Evolutionary conservation across 2,329 filamentous ascomycete genomes (phyloP).

Genomic region (Cordyceps fumosorosea): DNA sequence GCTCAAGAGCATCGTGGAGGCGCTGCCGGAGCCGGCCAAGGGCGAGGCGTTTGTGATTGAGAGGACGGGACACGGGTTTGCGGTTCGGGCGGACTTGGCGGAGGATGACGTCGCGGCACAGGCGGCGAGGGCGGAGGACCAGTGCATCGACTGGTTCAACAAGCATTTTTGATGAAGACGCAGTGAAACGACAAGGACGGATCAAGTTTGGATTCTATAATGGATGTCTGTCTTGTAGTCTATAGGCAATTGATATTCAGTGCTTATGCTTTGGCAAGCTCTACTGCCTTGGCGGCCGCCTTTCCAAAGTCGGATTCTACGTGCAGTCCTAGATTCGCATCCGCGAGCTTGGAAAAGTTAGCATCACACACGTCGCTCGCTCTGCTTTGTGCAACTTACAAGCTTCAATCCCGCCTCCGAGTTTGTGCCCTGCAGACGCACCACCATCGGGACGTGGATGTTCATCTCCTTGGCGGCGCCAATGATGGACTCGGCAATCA

Average conservation of each 20-base stretch:
- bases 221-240: background rate
- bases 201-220: background rate
- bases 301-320: constrained; percentile 25
- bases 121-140: constrained; percentile 26
- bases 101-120: constrained; percentile 20
- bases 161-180: constrained; percentile 14
- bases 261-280: constrained; percentile 15
- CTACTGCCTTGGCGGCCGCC: constrained; percentile 19
- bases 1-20: constrained; percentile 30
- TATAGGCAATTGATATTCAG: background rate
- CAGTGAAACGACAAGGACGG: background rate
- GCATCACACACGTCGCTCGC: background rate
- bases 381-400: constrained; percentile 23
- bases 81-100: constrained; percentile 26
- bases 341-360: constrained; percentile 19
- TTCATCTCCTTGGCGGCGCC: constrained; percentile 32
- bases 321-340: constrained; percentile 20
- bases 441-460: constrained; percentile 37
- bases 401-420: constrained; percentile 32
- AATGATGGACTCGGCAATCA: constrained; percentile 45
- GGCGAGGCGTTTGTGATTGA: constrained; percentile 33
- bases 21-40: constrained; percentile 24
- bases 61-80: constrained; percentile 36
- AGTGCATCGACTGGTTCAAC: constrained; percentile 29
- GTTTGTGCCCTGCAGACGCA: constrained; percentile 42